Base-by-base conservation (phyloP, 768 basidiomycete species). In the Tulasnella sp. region DNA sequence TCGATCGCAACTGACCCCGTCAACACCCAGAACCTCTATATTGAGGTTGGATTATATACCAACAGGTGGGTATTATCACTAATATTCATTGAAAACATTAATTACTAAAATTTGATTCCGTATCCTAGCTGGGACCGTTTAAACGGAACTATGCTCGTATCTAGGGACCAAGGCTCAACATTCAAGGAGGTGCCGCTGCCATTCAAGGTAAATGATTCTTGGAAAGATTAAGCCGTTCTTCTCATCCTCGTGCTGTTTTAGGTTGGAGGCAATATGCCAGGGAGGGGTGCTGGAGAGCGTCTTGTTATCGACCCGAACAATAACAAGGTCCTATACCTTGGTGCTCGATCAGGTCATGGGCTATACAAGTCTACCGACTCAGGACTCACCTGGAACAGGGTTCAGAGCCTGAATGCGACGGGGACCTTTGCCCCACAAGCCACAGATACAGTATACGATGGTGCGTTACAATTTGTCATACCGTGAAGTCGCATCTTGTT, bases 251-350 rank as follows among this genome's bases (percentile, higher is more conserved):
- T 15, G 34, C 34, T 38, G 15, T 38, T 15, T 38, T 38, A 38
- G 34, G 77, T 82, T 26, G 81, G 83, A 30, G 81, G 81, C 7
- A 82, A 83, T 66, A 82, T 82, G 81, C 82, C 81, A 30, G 82
- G 81, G 49, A 79, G 82, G 19, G 55, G 58, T 15, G 52, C 52
- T 19, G 51, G 58, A 23, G 58, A 83, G 80, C 77, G 83, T 55
- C 75, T 84, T 27, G 80, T 73, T 7, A 70, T 85, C 42, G 83
- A 84, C 64, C 84, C 83, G 15, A 78, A 83, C 67, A 75, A 74
- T 63, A 82, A 83, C 67, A 75, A 75, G 21, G 77, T 84, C 55
- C 67, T 85, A 3, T 82, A 76, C 70, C 83, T 84, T 60, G 83
- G 82, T 60, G 81, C 83, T 4, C 74, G 80, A 41, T 78, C 78